Evolutionary conservation across 805 yeast genomes (phyloP).

Genomic region (Yarrowia divulgata): DNA sequence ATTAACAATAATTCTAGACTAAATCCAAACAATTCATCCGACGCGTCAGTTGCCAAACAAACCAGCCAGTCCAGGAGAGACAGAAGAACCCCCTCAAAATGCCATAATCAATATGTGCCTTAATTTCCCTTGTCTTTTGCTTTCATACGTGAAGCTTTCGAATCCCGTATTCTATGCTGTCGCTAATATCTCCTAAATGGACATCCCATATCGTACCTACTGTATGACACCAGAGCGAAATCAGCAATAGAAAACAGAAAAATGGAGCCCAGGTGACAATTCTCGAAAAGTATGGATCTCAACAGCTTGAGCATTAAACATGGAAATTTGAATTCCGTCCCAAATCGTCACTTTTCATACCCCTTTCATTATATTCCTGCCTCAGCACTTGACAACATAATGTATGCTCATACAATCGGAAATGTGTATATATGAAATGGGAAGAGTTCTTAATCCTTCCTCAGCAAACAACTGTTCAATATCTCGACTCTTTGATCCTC

Average conservation of each 20-base stretch:
- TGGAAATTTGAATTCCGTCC: background rate
- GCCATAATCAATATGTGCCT: background rate
- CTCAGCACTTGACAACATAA: background rate
- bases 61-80: too few species aligned
- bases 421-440: background rate
- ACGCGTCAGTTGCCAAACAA: background rate
- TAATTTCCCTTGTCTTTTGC: background rate
- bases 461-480: background rate
- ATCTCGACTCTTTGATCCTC: background rate
- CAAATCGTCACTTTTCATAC: background rate
- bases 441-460: background rate
- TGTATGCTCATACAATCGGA: constrained; percentile 1
- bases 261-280: background rate
- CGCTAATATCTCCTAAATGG: background rate
- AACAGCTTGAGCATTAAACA: too few species aligned
- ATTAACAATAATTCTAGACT: too few species aligned
- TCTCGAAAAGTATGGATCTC: too few species aligned
- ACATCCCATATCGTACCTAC: background rate
- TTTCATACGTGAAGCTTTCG: background rate
- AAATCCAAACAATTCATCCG: background rate
- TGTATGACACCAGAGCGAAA: background rate
- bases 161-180: background rate
- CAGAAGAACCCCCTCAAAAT: background rate
- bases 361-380: background rate
- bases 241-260: background rate